Percentiles rank a stretch among this genome's conserved stretches.
phyloP scores from a whole-genome alignment of 495 filamentous ascomycete genomes.

The Podospora tetraspora region DNA sequence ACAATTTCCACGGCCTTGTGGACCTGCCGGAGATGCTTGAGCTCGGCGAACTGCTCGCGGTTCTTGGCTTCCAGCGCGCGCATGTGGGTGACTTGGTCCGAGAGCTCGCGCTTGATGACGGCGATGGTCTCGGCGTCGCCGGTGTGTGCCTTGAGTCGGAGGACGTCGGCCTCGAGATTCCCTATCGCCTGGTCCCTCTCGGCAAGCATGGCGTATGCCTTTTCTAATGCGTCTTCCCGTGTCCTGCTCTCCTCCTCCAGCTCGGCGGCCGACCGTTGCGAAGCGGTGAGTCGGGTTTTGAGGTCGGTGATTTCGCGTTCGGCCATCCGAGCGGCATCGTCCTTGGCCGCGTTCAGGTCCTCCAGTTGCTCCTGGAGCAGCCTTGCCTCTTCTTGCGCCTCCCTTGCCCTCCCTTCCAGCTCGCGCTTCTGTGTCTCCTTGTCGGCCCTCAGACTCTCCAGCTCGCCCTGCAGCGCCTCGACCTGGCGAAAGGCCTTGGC shows the following conservation, averaged over 20 bases:
- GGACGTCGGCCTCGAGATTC: constrained; percentile 71
- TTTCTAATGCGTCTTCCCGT: constrained; percentile 57
- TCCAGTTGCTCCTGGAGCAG: constrained; percentile 69
- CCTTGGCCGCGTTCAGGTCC: constrained; percentile 65
- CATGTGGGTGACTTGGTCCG: constrained; percentile 85
- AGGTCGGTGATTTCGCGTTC: constrained; percentile 67
- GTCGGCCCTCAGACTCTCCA: constrained; percentile 51
- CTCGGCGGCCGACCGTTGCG: constrained; percentile 64
- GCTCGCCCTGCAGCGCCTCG: constrained; percentile 63
- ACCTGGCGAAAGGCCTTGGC: constrained; percentile 63
- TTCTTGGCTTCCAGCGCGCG: constrained; percentile 73
- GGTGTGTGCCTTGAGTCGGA: constrained; percentile 74
- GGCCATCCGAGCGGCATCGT: constrained; percentile 63
- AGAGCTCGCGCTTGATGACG: constrained; percentile 77
- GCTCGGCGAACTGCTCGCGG: constrained; percentile 71
- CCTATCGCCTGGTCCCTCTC: constrained; percentile 65
- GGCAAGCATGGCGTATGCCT: constrained; percentile 59
- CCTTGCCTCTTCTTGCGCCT: constrained; percentile 65
- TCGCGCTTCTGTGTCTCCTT: constrained; percentile 56
- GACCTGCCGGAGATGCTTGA: constrained; percentile 70
- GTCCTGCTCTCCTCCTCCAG: constrained; percentile 63
- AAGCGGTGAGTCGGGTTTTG: constrained; percentile 60
- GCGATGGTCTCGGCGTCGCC: constrained; percentile 77
- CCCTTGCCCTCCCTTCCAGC: constrained; percentile 66
- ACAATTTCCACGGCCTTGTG: constrained; percentile 87